Conservation (phyloP, 2,329 filamentous ascomycete species). For the Blastomyces parvus region DNA sequence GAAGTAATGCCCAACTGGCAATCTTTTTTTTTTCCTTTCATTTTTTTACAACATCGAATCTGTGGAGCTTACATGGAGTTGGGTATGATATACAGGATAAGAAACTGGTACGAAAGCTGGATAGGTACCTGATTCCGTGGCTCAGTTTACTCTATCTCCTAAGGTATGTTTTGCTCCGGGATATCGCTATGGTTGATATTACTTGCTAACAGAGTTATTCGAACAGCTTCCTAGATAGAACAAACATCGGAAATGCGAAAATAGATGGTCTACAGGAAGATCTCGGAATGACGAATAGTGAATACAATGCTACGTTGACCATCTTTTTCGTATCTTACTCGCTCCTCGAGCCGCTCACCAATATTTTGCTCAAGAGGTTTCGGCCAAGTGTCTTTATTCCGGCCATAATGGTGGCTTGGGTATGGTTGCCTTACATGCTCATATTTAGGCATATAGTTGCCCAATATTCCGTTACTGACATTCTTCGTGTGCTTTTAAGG, state of each 20-base stretch:
- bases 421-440: conserved; percentile 5
- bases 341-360: conserved; percentile 34
- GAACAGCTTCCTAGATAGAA: conserved; percentile 20
- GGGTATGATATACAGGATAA: conserved; percentile 28
- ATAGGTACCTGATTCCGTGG: conserved; percentile 39
- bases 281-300: conserved; percentile 20
- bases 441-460: background rate
- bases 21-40: no score
- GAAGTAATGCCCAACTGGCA: background rate
- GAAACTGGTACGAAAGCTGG: conserved; percentile 37
- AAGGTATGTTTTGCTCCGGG: conserved; percentile 9
- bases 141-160: conserved; percentile 39
- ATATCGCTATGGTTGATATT: background rate
- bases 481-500: conserved; percentile 20
- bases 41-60: background rate
- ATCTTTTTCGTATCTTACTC: conserved; percentile 37
- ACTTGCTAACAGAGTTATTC: background rate
- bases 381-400: conserved; percentile 47
- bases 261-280: conserved; percentile 22
- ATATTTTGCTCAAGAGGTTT: conserved; percentile 37
- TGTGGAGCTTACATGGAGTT: background rate
- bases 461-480: background rate
- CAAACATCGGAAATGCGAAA: conserved; percentile 34
- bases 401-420: conserved; percentile 38
- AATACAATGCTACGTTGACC: conserved; percentile 32